phyloP scores from a whole-genome alignment of 805 yeast genomes.

The Tetrapisispora fleetii region DNA sequence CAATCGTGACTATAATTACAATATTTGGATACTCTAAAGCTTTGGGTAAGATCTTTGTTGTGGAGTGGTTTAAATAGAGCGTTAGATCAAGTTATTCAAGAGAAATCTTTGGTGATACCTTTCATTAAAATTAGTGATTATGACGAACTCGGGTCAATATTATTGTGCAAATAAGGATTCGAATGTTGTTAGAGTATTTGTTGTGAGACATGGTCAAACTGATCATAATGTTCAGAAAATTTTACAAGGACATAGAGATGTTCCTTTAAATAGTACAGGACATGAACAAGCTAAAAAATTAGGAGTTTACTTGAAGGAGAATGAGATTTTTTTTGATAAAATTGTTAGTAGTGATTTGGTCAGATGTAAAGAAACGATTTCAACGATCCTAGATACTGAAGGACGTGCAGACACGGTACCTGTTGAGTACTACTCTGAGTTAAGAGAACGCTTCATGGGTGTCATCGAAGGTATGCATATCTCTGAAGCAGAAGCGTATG shows the following conservation, averaged over 20 bases:
- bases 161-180: conserved; percentile 29
- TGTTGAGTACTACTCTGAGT: conserved; percentile 31
- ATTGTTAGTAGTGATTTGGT: conserved; percentile 34
- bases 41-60: too few relatives aligned
- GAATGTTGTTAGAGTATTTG: conserved; percentile 39
- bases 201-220: conserved; percentile 82
- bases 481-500: conserved; percentile 46
- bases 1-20: too few relatives aligned
- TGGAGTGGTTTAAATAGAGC: too few relatives aligned
- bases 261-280: conserved; percentile 55
- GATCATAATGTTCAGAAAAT: conserved; percentile 58
- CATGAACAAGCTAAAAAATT: conserved; percentile 46
- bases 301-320: conserved; percentile 35
- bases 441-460: conserved; percentile 76
- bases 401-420: conserved; percentile 2
- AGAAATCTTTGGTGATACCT: too few relatives aligned
- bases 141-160: conserved; percentile 13
- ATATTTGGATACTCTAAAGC: too few relatives aligned
- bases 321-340: conserved; percentile 25
- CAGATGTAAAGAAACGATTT: conserved; percentile 54
- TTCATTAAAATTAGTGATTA: neutral
- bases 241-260: conserved; percentile 70
- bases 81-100: too few relatives aligned
- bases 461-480: conserved; percentile 66
- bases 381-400: conserved; percentile 28